phyloP scores from a whole-genome alignment of 2,329 filamentous ascomycete genomes.

The Paecilomyces formosus region DNA sequence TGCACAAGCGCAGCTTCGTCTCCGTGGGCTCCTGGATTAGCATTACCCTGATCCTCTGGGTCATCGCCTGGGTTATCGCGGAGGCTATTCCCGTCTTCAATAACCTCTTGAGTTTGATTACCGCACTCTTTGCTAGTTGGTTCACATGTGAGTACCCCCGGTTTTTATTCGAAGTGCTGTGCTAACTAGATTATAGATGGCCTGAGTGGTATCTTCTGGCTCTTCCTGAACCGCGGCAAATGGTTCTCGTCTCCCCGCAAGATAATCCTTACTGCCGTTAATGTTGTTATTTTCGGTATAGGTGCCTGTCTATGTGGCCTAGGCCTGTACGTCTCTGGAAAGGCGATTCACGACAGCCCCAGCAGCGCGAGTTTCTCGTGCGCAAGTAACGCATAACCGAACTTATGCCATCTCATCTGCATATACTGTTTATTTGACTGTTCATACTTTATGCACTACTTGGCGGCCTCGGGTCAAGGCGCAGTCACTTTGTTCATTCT shows the following conservation, averaged over 20 bases:
- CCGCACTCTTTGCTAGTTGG: constrained; percentile 59
- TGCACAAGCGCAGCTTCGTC: constrained; percentile 43
- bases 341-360: constrained; percentile 16
- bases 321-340: constrained; percentile 24
- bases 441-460: not conserved
- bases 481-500: not conserved
- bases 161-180: not conserved
- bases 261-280: constrained; percentile 33
- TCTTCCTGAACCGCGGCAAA: constrained; percentile 33
- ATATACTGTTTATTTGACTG: not conserved
- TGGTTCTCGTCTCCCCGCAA: constrained; percentile 32
- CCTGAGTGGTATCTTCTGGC: constrained; percentile 32
- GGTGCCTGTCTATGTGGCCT: constrained; percentile 19
- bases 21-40: constrained; percentile 52
- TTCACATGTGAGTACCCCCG: constrained; percentile 47
- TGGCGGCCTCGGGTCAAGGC: not conserved
- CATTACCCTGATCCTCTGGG: constrained; percentile 51
- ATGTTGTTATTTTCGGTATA: constrained; percentile 25
- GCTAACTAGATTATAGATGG: constrained; percentile 13
- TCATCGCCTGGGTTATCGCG: constrained; percentile 60
- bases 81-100: constrained; percentile 64
- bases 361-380: constrained; percentile 22
- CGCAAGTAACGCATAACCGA: constrained; percentile 12
- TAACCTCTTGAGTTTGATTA: constrained; percentile 57
- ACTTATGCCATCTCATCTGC: not conserved